Evolutionary conservation across 1,284 basidiomycete species (phyloP).

Genomic region (Amylostereum areolatum): DNA sequence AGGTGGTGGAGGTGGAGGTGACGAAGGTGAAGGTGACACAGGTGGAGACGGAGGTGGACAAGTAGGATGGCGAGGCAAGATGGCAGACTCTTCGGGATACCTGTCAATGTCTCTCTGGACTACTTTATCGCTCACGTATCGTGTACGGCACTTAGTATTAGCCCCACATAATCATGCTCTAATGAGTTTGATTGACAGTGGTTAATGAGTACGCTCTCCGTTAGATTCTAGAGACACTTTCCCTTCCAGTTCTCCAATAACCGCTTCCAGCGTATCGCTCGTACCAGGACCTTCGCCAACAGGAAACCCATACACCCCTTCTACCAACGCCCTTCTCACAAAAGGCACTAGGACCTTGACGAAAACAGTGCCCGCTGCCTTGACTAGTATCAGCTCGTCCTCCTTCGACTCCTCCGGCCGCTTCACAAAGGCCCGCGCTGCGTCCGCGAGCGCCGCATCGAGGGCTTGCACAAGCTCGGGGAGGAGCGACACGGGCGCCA

Average conservation of each 20-base stretch:
- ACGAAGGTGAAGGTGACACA: too few species aligned
- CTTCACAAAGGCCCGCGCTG: constrained; percentile 14
- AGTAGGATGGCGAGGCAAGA: too few species aligned
- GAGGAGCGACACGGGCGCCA: constrained; percentile 63
- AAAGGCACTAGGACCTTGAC: constrained; percentile 62
- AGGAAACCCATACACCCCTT: constrained; percentile 63
- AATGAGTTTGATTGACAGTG: too few species aligned
- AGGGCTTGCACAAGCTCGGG: constrained; percentile 40
- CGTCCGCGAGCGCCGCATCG: constrained; percentile 41
- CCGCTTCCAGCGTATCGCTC: constrained; percentile 16
- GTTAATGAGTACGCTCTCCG: too few species aligned
- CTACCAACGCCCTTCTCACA: constrained; percentile 56
- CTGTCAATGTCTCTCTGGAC: too few species aligned
- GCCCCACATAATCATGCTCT: too few species aligned
- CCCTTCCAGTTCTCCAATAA: constrained; percentile 21
- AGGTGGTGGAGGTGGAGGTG: too few species aligned
- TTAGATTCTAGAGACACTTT: too few species aligned
- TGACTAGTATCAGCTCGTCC: constrained; percentile 37
- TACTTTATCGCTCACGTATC: too few species aligned
- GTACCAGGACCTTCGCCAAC: constrained; percentile 4
- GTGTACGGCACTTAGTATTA: too few species aligned
- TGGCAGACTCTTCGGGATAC: too few species aligned
- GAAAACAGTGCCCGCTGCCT: constrained; percentile 52
- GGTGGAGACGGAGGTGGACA: too few species aligned
- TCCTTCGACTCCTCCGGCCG: constrained; percentile 24